Evolutionary conservation across 2,329 filamentous ascomycete genomes (phyloP), one percentile per base, ranked within the genome.

Genomic region (Apiospora sp.): DNA sequence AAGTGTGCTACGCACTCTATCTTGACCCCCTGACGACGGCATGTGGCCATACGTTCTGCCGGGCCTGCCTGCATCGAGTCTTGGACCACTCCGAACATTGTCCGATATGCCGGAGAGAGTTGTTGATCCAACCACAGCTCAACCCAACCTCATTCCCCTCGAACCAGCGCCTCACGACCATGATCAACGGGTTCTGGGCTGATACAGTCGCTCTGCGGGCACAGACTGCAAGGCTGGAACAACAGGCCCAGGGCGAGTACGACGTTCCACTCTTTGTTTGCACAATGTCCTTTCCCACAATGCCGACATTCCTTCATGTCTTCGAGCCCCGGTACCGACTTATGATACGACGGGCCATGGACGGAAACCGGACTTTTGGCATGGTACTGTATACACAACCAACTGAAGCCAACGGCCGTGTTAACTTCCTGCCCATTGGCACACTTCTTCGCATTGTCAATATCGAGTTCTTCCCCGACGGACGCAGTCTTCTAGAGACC

Each of bases 1-100:
- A 96, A 77, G 91, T 98, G 73, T 98, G 95, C 82, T 97, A 96
- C 81, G 89, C 91, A 54, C 82, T 97, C 30, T 93, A 96, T 80
- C 85, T 94, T 73, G 93, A 97, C 74, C 94, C 95, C 0, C 85
- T 95, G 70, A 98, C 95, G 0, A 97, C 94, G 0, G 87, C 90
- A 1, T 98, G 95, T 78, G 95, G 95, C 1, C 95, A 98, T 81
- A 98, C 94, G 0, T 96, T 96, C 78, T 98, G 95, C 81, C 91
- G 93, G 27, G 88, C 89, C 73, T 98, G 95, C 80, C 86, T 98
- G 30, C 89, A 91, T 72, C 90, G 93, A 67, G 90, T 93, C 8
- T 86, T 97, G 73, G 93, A 96, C 77, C 92, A 96, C 79, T 92
- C 93, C 1, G 88, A 90, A 72, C 87, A 93, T 71, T 98, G 95